Conservation (phyloP, 257 asterid species). For the Fraxinus americana region DNA sequence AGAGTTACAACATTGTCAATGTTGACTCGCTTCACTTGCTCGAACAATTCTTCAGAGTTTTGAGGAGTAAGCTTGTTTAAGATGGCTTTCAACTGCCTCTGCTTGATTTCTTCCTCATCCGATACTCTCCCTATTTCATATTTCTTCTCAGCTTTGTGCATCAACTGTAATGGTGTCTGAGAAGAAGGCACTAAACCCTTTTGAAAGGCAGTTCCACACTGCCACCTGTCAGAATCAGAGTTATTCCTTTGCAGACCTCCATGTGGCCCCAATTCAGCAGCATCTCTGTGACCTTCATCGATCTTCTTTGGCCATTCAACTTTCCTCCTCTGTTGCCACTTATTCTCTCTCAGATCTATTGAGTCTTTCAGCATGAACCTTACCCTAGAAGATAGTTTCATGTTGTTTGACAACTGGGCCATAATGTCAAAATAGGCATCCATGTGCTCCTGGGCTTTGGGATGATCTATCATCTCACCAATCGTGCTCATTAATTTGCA, state of each 20-base stretch:
- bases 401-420: conserved; percentile 67
- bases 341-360: conserved; percentile 88
- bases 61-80: conserved; percentile 57
- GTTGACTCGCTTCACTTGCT: conserved; percentile 50
- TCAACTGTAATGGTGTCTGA: conserved; percentile 39
- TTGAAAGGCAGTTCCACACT: conserved; percentile 41
- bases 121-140: conserved; percentile 47
- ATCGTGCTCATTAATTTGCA: conserved; percentile 98
- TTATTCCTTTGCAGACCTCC: conserved; percentile 37
- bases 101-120: conserved; percentile 52
- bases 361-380: conserved; percentile 93
- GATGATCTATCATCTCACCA: conserved; percentile 92
- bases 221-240: conserved; percentile 55
- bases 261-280: conserved; percentile 42
- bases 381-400: conserved; percentile 83
- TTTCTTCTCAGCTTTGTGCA: conserved; percentile 42
- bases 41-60: conserved; percentile 47
- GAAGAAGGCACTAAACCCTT: conserved; percentile 50
- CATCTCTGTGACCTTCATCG: conserved; percentile 94
- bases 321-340: conserved; percentile 98
- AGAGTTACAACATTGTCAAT: conserved; percentile 45
- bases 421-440: conserved; percentile 70
- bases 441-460: conserved; percentile 72
- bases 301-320: conserved; percentile 97
- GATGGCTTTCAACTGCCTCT: conserved; percentile 46